Percentiles rank a stretch among this genome's conserved stretches.
These are phyloP conservation scores for Rhizodiscina lignyota DNA, from an alignment of 495 filamentous ascomycete genomes.

Conservation along the genomic window DNA sequence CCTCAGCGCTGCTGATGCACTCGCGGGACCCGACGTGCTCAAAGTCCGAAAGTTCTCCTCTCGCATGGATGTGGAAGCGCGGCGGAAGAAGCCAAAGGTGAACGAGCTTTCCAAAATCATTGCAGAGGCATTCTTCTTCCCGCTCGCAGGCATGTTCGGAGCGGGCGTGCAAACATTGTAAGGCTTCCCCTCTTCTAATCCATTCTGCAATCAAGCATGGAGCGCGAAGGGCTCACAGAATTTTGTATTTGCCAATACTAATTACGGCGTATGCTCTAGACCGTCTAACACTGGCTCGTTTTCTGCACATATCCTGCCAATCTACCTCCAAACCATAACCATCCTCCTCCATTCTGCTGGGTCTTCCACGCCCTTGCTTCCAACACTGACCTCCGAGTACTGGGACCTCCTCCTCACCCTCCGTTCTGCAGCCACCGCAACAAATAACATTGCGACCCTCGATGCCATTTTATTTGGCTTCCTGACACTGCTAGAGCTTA, in stretches of 20 bases:
- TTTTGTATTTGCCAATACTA: constrained; percentile 9
- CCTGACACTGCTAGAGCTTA: constrained; percentile 71
- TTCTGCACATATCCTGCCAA: constrained; percentile 39
- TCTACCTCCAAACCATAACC: constrained; percentile 48
- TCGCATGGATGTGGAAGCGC: constrained; percentile 50
- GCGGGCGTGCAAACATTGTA: constrained; percentile 30
- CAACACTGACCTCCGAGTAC: constrained; percentile 52
- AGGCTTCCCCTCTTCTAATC: constrained; percentile 22
- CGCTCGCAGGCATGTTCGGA: constrained; percentile 39
- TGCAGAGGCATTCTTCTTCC: constrained; percentile 63
- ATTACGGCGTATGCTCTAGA: constrained; percentile 17
- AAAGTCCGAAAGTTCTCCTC: constrained; percentile 71
- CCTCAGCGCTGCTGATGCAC: constrained; percentile 46
- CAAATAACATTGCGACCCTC: constrained; percentile 43
- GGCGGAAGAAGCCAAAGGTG: constrained; percentile 46
- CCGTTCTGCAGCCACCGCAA: constrained; percentile 11
- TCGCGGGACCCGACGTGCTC: constrained; percentile 63
- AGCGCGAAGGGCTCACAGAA: too few species aligned
- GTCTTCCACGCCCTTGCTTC: constrained; percentile 39
- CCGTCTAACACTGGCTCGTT: constrained; percentile 26
- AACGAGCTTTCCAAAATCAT: constrained; percentile 66
- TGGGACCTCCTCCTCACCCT: constrained; percentile 47
- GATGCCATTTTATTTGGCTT: constrained; percentile 64
- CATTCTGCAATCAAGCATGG: too few species aligned
- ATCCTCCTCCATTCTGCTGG: constrained; percentile 50